phyloP scores from a whole-genome alignment of 257 asterid genomes.

The Mentha longifolia region DNA sequence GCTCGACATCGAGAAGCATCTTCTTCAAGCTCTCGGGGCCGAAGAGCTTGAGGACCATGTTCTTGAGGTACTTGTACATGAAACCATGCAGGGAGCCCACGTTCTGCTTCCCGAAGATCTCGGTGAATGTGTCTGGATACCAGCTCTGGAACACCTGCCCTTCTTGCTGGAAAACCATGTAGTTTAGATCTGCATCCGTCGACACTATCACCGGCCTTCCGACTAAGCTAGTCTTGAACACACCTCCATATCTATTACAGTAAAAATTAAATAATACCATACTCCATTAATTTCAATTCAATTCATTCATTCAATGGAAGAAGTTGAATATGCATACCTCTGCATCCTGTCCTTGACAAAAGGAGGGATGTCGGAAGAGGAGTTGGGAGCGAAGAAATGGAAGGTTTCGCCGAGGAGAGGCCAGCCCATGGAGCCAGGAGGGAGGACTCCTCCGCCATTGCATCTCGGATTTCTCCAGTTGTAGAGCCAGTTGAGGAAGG shows the following conservation, averaged over 20 bases:
- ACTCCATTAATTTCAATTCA: too few relatives aligned
- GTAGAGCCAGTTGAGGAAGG: constrained; percentile 53
- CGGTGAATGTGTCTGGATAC: constrained; percentile 79
- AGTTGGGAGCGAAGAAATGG: constrained; percentile 59
- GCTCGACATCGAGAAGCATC: constrained; percentile 76
- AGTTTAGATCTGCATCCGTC: constrained; percentile 77
- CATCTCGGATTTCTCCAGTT: constrained; percentile 72
- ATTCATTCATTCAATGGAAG: too few relatives aligned
- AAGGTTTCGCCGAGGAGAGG: constrained; percentile 78
- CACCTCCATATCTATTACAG: constrained; percentile 79
- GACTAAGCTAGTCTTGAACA: constrained; percentile 75
- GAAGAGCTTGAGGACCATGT: constrained; percentile 70
- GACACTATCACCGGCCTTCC: constrained; percentile 75
- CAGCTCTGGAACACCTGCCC: constrained; percentile 78
- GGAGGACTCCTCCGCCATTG: constrained; percentile 56
- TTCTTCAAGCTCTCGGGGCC: constrained; percentile 77
- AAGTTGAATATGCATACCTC: constrained; percentile 37
- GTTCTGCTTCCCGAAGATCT: constrained; percentile 73
- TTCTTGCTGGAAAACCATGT: constrained; percentile 75
- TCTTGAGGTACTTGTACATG: constrained; percentile 81
- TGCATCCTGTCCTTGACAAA: constrained; percentile 65
- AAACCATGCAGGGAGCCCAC: constrained; percentile 78
- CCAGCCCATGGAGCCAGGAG: constrained; percentile 93
- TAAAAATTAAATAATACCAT: constrained; percentile 1
- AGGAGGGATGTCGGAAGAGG: constrained; percentile 61